These are phyloP conservation scores for Lachancea cidri DNA, from an alignment of 805 yeast genomes.

Conservation along the genomic window DNA sequence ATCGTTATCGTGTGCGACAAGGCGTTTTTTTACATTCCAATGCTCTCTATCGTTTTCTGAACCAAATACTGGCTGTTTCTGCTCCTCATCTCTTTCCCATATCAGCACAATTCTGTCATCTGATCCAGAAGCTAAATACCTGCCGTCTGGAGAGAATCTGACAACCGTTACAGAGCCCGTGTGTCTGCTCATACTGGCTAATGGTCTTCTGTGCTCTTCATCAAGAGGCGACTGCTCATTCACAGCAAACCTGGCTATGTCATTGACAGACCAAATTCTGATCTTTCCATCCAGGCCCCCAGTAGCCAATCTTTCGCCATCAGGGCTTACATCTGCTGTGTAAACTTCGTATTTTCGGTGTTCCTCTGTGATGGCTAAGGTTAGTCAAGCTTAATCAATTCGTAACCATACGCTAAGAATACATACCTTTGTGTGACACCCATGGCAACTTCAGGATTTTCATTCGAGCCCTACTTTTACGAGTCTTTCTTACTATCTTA, in stretches of 20 bases:
- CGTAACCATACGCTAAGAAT: too few relatives aligned
- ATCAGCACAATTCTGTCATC: conserved; percentile 88
- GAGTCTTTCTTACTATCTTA: too few relatives aligned
- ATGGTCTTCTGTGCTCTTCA: conserved; percentile 39
- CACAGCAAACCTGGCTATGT: conserved; percentile 42
- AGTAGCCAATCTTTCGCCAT: conserved; percentile 81
- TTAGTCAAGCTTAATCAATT: conserved; percentile 1
- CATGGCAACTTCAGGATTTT: conserved; percentile 65
- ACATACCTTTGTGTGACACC: conserved; percentile 54
- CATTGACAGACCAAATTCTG: conserved; percentile 74
- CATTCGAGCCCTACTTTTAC: conserved; percentile 37
- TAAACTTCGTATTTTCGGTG: conserved; percentile 78
- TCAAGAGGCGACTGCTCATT: conserved; percentile 9
- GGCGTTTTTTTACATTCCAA: conserved; percentile 89
- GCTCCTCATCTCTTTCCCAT: conserved; percentile 84
- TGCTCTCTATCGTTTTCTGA: conserved; percentile 75
- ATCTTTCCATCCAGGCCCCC: conserved; percentile 94
- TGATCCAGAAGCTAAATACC: conserved; percentile 89
- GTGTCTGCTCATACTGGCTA: conserved; percentile 90
- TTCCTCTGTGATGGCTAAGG: conserved; percentile 49
- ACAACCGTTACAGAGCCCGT: conserved; percentile 96
- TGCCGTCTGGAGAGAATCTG: conserved; percentile 85
- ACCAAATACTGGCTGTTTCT: conserved; percentile 55
- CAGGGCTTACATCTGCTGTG: conserved; percentile 73
- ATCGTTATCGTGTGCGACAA: conserved; percentile 96